A percentile compares a stretch with the other conserved stretches of the same genome.
phyloP scores from a whole-genome alignment of 371 early-diverging fungal genomes.

The Mortierella sp. region DNA sequence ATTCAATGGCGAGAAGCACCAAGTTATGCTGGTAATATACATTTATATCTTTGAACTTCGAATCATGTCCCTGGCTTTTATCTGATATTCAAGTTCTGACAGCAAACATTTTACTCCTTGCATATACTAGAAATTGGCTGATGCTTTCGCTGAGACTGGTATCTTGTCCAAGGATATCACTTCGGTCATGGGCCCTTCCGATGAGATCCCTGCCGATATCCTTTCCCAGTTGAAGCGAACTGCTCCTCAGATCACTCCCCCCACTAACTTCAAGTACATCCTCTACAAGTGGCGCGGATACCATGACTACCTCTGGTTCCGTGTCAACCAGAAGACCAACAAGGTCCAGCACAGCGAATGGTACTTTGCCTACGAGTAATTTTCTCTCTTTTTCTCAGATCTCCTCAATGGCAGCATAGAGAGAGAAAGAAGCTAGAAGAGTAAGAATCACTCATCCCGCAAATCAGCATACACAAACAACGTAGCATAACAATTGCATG shows the following conservation, averaged over 20 bases:
- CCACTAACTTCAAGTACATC: constrained; percentile 45
- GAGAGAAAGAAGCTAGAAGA: no score
- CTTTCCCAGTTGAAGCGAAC: constrained; percentile 10
- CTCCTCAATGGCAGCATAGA: no score
- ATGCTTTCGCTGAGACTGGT: constrained; percentile 59
- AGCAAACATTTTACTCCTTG: neutral
- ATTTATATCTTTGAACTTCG: neutral
- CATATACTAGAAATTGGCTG: constrained; percentile 18
- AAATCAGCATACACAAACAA: no score
- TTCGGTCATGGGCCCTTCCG: constrained; percentile 35
- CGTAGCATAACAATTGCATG: no score
- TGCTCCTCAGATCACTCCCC: constrained; percentile 1
- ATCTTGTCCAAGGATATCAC: constrained; percentile 42
- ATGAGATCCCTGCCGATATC: constrained; percentile 52
- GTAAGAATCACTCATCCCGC: no score
- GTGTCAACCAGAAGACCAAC: constrained; percentile 40
- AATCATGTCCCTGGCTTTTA: neutral
- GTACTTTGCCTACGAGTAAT: constrained; percentile 55
- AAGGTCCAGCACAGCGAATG: constrained; percentile 57
- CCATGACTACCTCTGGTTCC: constrained; percentile 68
- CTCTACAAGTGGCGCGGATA: constrained; percentile 70
- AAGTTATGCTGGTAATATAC: constrained; percentile 59
- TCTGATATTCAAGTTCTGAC: neutral
- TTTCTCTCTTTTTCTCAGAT: neutral
- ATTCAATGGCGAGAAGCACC: constrained; percentile 63